phyloP scores from a whole-genome alignment of 805 yeast species.

The Sugiyamaella lignohabitans region DNA sequence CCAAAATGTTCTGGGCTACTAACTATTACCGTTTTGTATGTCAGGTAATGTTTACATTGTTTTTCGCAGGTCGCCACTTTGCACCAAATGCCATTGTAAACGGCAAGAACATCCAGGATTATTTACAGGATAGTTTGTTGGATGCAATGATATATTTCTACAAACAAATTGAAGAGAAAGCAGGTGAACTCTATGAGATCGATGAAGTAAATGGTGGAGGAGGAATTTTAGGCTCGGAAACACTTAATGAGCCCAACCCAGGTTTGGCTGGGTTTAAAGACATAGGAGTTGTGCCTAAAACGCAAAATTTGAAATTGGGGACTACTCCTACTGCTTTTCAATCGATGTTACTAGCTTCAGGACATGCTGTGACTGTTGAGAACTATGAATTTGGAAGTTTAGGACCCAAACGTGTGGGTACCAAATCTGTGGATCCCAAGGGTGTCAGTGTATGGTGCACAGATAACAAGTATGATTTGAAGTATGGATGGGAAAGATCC shows the following conservation, averaged over 20 bases:
- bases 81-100: constrained; percentile 71
- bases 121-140: constrained; percentile 57
- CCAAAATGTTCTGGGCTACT: constrained; percentile 90
- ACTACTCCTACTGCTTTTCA: constrained; percentile 80
- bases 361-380: constrained; percentile 61
- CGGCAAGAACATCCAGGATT: constrained; percentile 71
- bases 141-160: constrained; percentile 46
- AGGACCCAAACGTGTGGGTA: constrained; percentile 68
- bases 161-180: constrained; percentile 36
- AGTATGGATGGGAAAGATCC: constrained; percentile 65
- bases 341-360: constrained; percentile 71
- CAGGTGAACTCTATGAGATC: constrained; percentile 31
- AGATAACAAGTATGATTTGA: constrained; percentile 46
- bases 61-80: constrained; percentile 68
- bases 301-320: constrained; percentile 67
- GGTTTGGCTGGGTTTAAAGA: constrained; percentile 65
- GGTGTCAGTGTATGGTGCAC: constrained; percentile 59
- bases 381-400: constrained; percentile 61
- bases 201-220: constrained; percentile 28
- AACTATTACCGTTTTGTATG: constrained; percentile 71
- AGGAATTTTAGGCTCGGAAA: constrained; percentile 66
- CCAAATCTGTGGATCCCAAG: constrained; percentile 53
- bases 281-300: constrained; percentile 43
- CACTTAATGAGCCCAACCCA: constrained; percentile 75
- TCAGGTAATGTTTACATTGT: constrained; percentile 79